These are phyloP conservation scores for Helenozyma rhizophorensis DNA, from an alignment of 805 yeast species.

Conservation along the genomic window DNA sequence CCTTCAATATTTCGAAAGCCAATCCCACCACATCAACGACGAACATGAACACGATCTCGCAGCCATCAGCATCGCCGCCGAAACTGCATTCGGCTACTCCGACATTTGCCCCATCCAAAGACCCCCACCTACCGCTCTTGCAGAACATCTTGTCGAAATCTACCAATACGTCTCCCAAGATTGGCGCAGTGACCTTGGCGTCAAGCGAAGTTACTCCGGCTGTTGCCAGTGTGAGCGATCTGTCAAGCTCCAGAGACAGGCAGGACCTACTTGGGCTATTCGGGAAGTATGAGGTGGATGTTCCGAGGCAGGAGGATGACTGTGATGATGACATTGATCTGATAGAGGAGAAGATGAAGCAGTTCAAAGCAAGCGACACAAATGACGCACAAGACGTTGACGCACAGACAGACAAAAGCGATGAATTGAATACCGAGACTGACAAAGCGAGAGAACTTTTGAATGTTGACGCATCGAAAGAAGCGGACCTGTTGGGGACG, in stretches of 20 bases:
- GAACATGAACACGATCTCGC: constrained; percentile 25
- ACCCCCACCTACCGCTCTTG: constrained; percentile 1
- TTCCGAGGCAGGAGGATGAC: not conserved
- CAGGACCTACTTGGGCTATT: constrained; percentile 8
- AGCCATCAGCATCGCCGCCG: constrained; percentile 10
- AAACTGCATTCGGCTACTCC: constrained; percentile 4
- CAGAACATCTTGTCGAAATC: constrained; percentile 1
- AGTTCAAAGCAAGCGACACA: constrained; percentile 2
- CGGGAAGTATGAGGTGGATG: constrained; percentile 8
- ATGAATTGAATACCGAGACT: not conserved
- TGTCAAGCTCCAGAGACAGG: constrained; percentile 9
- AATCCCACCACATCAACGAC: constrained; percentile 41
- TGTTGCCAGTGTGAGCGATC: constrained; percentile 16
- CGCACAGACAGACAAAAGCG: constrained; percentile 1
- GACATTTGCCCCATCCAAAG: not conserved
- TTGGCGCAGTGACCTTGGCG: constrained; percentile 4
- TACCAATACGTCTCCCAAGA: constrained; percentile 4
- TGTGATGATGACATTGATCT: constrained; percentile 6
- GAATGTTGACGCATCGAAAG: too few relatives aligned
- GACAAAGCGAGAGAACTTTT: too few relatives aligned
- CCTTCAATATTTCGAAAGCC: constrained; percentile 34
- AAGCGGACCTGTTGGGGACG: too few relatives aligned
- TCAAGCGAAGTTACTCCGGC: constrained; percentile 17
- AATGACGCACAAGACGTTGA: not conserved
- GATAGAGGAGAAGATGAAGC: constrained; percentile 10